A percentile compares a stretch with the other conserved stretches of the same genome.
Conservation (phyloP, 1,284 basidiomycete species). For the Peniophora sp. region DNA sequence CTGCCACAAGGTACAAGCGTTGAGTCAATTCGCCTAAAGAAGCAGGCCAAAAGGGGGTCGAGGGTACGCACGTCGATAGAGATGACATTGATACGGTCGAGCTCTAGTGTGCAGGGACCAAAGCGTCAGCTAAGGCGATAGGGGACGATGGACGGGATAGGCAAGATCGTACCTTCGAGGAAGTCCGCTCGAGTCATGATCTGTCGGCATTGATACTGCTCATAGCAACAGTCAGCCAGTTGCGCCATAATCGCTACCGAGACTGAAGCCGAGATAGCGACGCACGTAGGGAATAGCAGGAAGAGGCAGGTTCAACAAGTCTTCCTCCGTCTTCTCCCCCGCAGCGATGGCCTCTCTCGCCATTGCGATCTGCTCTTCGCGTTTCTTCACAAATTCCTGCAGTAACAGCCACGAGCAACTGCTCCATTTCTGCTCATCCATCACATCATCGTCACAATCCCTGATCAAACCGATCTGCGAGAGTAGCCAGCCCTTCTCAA, state of each 20-base stretch:
- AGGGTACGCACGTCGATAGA: constrained; percentile 61
- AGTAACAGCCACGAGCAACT: constrained; percentile 73
- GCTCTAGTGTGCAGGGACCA: constrained; percentile 32
- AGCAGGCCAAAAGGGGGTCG: neutral
- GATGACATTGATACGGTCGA: constrained; percentile 64
- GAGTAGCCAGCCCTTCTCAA: constrained; percentile 75
- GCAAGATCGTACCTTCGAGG: constrained; percentile 45
- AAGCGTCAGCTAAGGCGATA: neutral
- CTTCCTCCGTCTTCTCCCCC: constrained; percentile 26
- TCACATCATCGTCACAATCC: constrained; percentile 82
- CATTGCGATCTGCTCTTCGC: constrained; percentile 40
- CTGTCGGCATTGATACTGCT: constrained; percentile 55
- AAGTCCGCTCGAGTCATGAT: constrained; percentile 84
- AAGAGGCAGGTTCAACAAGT: constrained; percentile 37
- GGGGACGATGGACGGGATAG: neutral
- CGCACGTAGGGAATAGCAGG: constrained; percentile 58
- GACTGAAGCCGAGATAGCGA: constrained; percentile 4
- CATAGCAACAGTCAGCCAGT: neutral
- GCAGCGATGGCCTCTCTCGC: constrained; percentile 30
- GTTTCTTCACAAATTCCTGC: constrained; percentile 57
- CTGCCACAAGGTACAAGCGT: constrained; percentile 25
- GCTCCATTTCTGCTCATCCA: constrained; percentile 84
- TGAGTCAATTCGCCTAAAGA: no score
- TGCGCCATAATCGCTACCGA: neutral
- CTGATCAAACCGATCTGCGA: constrained; percentile 65